A percentile compares a stretch with the other conserved stretches of the same genome.
Evolutionary conservation across 1,284 basidiomycete genomes (phyloP).

Genomic region (Rhodotorula sp.): DNA sequence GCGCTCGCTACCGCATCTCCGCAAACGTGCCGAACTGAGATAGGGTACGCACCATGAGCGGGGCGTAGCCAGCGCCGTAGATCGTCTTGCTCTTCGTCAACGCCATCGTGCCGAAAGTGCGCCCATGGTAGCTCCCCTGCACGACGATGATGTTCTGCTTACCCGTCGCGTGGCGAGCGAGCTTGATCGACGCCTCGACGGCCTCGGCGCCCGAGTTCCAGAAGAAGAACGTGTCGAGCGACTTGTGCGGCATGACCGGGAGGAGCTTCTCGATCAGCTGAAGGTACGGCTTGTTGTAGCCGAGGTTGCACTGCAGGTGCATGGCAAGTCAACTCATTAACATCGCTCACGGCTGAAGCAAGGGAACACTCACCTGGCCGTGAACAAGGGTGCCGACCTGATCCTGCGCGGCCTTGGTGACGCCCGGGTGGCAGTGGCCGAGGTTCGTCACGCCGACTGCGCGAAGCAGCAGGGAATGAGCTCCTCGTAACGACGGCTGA

Average conservation of each 20-base stretch:
- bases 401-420: conserved; percentile 80
- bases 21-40: neutral
- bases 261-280: conserved; percentile 72
- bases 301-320: conserved; percentile 67
- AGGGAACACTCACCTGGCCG: conserved; percentile 57
- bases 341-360: neutral
- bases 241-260: conserved; percentile 73
- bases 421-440: conserved; percentile 83
- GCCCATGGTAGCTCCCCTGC: conserved; percentile 85
- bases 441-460: conserved; percentile 62
- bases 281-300: conserved; percentile 73
- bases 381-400: conserved; percentile 82
- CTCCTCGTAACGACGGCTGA: neutral
- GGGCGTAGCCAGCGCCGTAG: conserved; percentile 75
- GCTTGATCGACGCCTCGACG: conserved; percentile 76
- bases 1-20: too few species aligned
- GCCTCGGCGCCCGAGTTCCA: conserved; percentile 87
- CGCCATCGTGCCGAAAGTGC: conserved; percentile 73
- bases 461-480: too few species aligned
- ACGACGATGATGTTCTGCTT: conserved; percentile 86
- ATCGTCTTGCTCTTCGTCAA: conserved; percentile 88
- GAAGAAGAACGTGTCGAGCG: conserved; percentile 74
- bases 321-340: conserved; percentile 6
- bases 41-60: conserved; percentile 68
- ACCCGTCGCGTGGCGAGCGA: conserved; percentile 71